Percentiles rank a stretch among this genome's conserved stretches.
Conservation (phyloP, 208 protist species). For the Novymonas esmeraldas region DNA sequence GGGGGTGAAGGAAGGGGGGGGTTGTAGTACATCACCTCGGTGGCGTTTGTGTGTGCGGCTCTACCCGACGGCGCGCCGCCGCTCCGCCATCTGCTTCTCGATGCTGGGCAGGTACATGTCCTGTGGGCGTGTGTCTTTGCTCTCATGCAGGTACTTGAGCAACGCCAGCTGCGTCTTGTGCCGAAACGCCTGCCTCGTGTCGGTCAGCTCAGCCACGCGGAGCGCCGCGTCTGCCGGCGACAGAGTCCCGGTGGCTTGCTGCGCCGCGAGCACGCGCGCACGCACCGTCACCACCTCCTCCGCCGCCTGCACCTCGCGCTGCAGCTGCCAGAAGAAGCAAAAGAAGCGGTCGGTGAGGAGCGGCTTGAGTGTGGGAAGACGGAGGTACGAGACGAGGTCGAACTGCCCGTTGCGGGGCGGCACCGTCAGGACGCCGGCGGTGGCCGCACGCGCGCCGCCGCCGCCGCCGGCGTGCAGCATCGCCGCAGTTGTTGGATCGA, state of each 20-base stretch:
- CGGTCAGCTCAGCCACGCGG: constrained; percentile 56
- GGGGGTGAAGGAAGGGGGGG: too few species aligned
- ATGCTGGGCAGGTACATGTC: constrained; percentile 83
- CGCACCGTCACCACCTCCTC: constrained; percentile 56
- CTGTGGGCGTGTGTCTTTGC: constrained; percentile 78
- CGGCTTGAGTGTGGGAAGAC: constrained; percentile 64
- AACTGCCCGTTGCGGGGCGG: constrained; percentile 45
- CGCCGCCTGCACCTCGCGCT: constrained; percentile 42
- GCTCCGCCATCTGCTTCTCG: constrained; percentile 26
- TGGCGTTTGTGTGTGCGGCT: not conserved
- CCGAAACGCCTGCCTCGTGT: constrained; percentile 39
- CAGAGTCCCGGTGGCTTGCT: constrained; percentile 29
- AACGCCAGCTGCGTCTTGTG: constrained; percentile 80
- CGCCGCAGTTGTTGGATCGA: not conserved
- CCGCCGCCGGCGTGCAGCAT: not conserved
- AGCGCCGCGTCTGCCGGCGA: constrained; percentile 30
- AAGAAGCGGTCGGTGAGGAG: constrained; percentile 81
- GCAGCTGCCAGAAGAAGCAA: constrained; percentile 70
- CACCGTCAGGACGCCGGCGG: constrained; percentile 40
- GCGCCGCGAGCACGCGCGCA: constrained; percentile 40
- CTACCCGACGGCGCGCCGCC: constrained; percentile 1
- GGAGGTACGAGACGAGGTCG: constrained; percentile 80
- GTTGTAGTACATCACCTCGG: too few species aligned
- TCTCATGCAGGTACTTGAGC: constrained; percentile 85
- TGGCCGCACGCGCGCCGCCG: not conserved